A percentile compares a stretch with the other conserved stretches of the same genome.
These are phyloP conservation scores for Xenosphaeropsis pyriputrescens DNA, from an alignment of 2,329 filamentous ascomycete genomes.

Conservation along the genomic window DNA sequence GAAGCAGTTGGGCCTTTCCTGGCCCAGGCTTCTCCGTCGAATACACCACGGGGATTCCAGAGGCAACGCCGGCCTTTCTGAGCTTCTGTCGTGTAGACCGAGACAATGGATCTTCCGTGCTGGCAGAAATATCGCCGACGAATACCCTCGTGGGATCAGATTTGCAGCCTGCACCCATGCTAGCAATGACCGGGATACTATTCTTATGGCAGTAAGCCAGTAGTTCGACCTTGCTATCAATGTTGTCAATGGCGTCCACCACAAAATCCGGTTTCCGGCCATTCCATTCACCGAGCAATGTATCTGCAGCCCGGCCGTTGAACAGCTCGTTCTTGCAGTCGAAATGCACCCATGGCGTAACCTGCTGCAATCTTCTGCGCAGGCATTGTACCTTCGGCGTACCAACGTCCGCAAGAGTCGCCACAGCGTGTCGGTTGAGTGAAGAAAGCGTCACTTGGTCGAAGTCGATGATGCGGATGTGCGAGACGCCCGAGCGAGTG, in stretches of 20 bases:
- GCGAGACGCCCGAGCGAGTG: constrained; percentile 77
- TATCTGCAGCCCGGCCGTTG: constrained; percentile 46
- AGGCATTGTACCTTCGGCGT: constrained; percentile 84
- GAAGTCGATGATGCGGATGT: constrained; percentile 83
- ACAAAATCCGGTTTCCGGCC: constrained; percentile 65
- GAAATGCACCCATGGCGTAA: constrained; percentile 84
- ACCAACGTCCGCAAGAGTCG: constrained; percentile 86
- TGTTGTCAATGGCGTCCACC: constrained; percentile 98
- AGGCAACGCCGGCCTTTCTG: constrained; percentile 54
- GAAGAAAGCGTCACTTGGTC: constrained; percentile 94
- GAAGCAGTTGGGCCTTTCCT: constrained; percentile 81
- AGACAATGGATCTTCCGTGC: constrained; percentile 79
- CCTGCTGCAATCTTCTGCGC: constrained; percentile 63
- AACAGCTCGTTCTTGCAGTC: constrained; percentile 81
- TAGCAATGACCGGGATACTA: constrained; percentile 70
- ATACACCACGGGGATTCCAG: constrained; percentile 83
- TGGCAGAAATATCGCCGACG: constrained; percentile 80
- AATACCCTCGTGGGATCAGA: constrained; percentile 71
- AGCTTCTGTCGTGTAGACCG: constrained; percentile 71
- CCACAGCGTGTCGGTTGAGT: constrained; percentile 89
- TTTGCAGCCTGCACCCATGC: constrained; percentile 95
- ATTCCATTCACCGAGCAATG: constrained; percentile 53
- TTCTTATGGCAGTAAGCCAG: constrained; percentile 76
- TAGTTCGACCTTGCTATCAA: constrained; percentile 86
- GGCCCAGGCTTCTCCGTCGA: constrained; percentile 82